Percentiles rank a stretch among this genome's conserved stretches.
Conservation (phyloP, 2,329 filamentous ascomycete genomes). For the Thelonectria blattea region DNA sequence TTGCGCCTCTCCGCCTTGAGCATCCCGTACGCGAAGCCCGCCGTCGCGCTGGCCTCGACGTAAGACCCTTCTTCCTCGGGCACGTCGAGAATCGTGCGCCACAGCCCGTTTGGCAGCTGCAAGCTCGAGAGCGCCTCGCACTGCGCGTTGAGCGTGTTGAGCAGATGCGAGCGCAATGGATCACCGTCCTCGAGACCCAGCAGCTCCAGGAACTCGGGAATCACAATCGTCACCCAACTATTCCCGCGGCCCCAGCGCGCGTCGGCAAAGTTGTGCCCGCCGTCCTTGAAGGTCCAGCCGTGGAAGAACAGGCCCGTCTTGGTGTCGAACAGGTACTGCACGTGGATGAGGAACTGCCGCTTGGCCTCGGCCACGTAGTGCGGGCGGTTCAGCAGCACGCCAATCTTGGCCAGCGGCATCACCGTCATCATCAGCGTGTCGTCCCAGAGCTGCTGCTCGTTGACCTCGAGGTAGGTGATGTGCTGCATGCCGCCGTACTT, state of each 20-base stretch:
- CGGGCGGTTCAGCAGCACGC: conserved; percentile 70
- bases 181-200: conserved; percentile 68
- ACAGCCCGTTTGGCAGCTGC: conserved; percentile 69
- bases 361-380: conserved; percentile 81
- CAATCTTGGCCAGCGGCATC: conserved; percentile 80
- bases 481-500: conserved; percentile 77
- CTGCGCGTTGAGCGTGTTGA: conserved; percentile 71
- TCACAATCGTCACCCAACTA: conserved; percentile 81
- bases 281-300: conserved; percentile 78
- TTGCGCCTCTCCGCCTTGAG: conserved; percentile 74
- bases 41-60: conserved; percentile 77
- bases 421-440: conserved; percentile 91
- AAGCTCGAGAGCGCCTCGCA: conserved; percentile 66
- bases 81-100: conserved; percentile 77
- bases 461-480: conserved; percentile 73
- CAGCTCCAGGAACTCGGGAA: conserved; percentile 80
- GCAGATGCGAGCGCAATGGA: conserved; percentile 63
- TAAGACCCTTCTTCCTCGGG: conserved; percentile 72
- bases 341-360: conserved; percentile 76
- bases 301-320: conserved; percentile 79
- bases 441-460: conserved; percentile 81
- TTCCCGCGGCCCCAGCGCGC: conserved; percentile 68
- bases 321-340: conserved; percentile 79
- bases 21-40: conserved; percentile 81
- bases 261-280: conserved; percentile 66